These are phyloP conservation scores for Conringia planisiliqua DNA, from an alignment of 345 rosid species.

Conservation along the genomic window DNA sequence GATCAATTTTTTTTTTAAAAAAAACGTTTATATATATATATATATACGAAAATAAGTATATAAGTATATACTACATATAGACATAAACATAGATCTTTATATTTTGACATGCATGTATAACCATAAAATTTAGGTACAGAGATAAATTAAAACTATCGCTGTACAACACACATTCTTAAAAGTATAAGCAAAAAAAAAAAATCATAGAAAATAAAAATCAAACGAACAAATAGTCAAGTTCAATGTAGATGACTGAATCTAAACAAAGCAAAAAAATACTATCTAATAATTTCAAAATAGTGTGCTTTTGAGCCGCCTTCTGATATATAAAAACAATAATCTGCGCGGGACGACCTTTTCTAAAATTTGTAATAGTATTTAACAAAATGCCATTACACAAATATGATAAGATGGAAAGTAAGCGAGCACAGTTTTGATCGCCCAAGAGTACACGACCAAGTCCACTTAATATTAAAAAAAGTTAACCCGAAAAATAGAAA, in stretches of 20 bases:
- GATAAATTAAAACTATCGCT: not conserved
- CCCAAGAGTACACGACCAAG: constrained; percentile 4
- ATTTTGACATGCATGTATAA: not conserved
- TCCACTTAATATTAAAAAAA: constrained; percentile 7
- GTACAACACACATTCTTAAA: not conserved
- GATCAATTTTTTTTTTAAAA: not conserved
- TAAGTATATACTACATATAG: not conserved
- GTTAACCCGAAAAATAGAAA: not conserved
- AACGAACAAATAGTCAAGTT: not conserved
- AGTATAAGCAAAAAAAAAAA: not conserved
- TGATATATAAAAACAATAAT: not conserved
- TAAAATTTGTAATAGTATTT: not conserved
- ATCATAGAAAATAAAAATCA: not conserved
- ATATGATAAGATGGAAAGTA: not conserved
- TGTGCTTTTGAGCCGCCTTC: not conserved
- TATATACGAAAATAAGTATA: not conserved
- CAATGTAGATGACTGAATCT: not conserved
- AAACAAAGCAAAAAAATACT: not conserved
- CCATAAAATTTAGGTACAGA: not conserved
- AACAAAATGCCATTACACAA: not conserved
- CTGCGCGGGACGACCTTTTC: not conserved
- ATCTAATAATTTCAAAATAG: not conserved
- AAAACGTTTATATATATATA: no score
- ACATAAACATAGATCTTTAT: not conserved
- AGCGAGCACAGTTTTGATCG: constrained; percentile 4